Base-by-base conservation (phyloP, 2,329 filamentous ascomycete species). In the Aspergillus felis region DNA sequence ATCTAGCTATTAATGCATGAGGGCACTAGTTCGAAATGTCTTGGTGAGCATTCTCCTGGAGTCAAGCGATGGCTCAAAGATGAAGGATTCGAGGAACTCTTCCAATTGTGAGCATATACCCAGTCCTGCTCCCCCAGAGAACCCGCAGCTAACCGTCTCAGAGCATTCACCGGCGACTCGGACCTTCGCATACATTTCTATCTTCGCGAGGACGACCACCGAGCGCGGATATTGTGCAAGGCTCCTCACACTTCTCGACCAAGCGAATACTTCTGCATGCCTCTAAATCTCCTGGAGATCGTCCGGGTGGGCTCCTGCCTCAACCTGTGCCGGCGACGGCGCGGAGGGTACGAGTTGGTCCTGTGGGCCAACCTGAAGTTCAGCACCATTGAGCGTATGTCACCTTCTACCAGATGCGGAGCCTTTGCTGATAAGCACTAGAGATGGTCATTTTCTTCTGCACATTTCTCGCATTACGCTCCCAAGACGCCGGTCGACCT, bases 381-480 rank as follows among this genome's bases (percentile, higher is more conserved):
- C 67, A 72, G 74, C 5, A 72, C 79, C 4, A 81, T 84, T 56
- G 84, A 86, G 68, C 74, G 82, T 82, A 72, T 54, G 71, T 66
- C 49, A 22, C 17, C 2, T 6, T 4, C 22, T 41, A 6, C 24
- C 3, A 10, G 27, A 6, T 35, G 12, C 6, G 24, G 6, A 27
- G 4, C 10, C 10, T 24, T 38, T 1, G 25, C 57, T 64, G 35
- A 64, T 20, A 20, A 7, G 29, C 12, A 29, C 3, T 49, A 83
- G 80, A 76, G 50, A 80, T 86, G 78, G 80, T 83, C 3, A 66
- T 84, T 1, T 85, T 86, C 68, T 84, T 82, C 66, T 81, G 78
- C 59, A 81, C 80, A 0, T 80, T 84, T 55, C 68, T 85, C 9
- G 82, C 83, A 0, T 78, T 86, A 70, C 84, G 85, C 59, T 77